Base-by-base conservation (phyloP, 257 asterid species). In the Primulina eburnea region DNA sequence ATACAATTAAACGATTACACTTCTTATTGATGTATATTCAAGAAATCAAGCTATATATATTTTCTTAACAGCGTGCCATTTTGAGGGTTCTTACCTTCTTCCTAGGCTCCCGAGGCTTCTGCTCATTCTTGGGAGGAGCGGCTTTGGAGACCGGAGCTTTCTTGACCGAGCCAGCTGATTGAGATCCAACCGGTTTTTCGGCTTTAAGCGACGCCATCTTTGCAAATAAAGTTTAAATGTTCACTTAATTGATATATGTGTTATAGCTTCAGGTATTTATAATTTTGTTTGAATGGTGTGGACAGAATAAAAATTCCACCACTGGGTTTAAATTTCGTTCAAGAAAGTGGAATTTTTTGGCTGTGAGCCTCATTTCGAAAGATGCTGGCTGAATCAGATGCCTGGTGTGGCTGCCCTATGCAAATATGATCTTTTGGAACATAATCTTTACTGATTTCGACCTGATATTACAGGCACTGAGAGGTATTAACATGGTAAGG, bases 161-260 rank as follows among this genome's bases (percentile, higher is more conserved):
- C 83, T 80, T 82, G 73, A 68, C 64, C 4, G 71, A 30, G 16
- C 71, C 73, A 7, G n/a, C 35, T 11, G 81, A 60, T n/a, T 75
- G 82, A 29, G 82, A 52, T 4, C 78, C 71, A 38, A 60, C 77
- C 0, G 85, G 83, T 73, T 75, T 84, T 76, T 79, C 89, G 33
- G 82, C 71, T 69, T 82, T 84, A 59, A 76, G 62, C 60, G 89
- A 77, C 58, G 89, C 81, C 89, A 85, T 83, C 34, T 70, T 74
- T 55, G 21, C 34, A 53, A 7, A 55, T 16, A 20, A 47, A 70
- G 63, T 12, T 47, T 38, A 18, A 55, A 5, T 71, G 21, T 17
- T 58, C 60, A 43, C 8, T 30, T 74, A 50, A 35, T 14, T 67
- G 62, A 38, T 35, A 11, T 57, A 10, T 5, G 43, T 38, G 20